Conservation (phyloP, 2,329 filamentous ascomycete genomes). For the Botrytis byssoidea region DNA sequence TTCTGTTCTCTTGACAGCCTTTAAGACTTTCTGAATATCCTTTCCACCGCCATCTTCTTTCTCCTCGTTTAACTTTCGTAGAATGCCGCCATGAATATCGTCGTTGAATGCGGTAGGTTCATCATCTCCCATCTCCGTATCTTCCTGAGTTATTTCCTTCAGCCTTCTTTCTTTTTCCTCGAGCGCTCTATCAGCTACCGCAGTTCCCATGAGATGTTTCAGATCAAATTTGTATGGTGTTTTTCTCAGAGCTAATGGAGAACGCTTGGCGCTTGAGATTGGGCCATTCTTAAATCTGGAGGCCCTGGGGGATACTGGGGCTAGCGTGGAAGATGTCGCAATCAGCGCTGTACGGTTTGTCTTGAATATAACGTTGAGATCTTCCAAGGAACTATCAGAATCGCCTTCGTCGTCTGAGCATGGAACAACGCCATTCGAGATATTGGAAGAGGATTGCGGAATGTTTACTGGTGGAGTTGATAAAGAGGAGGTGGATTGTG, state of each 20-base stretch:
- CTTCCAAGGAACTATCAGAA: slow-evolving; percentile 54
- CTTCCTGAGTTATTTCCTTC: slow-evolving; percentile 35
- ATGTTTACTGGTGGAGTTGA: not conserved
- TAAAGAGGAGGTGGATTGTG: slow-evolving; percentile 1
- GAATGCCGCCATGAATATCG: slow-evolving; percentile 6
- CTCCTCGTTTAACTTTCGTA: slow-evolving; percentile 32
- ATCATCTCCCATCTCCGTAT: slow-evolving; percentile 11
- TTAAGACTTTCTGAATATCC: slow-evolving; percentile 46
- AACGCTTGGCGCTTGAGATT: slow-evolving; percentile 46
- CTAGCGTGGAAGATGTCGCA: slow-evolving; percentile 4
- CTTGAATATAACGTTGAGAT: slow-evolving; percentile 45
- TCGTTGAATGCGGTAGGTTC: not conserved
- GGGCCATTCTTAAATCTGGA: slow-evolving; percentile 23
- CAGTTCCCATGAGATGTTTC: slow-evolving; percentile 58
- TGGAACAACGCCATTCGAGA: slow-evolving; percentile 49
- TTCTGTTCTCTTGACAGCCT: slow-evolving; percentile 60
- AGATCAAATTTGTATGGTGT: slow-evolving; percentile 63
- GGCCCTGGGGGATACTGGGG: slow-evolving; percentile 22
- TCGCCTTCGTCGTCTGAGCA: slow-evolving; percentile 68
- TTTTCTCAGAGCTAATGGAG: slow-evolving; percentile 43
- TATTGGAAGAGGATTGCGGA: slow-evolving; percentile 2
- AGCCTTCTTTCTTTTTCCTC: slow-evolving; percentile 52
- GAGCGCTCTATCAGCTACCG: slow-evolving; percentile 57
- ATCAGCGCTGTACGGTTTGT: slow-evolving; percentile 24
- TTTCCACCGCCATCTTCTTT: slow-evolving; percentile 41